Conservation (phyloP, 1,284 basidiomycete species). For the Moesziomyces sp. region DNA sequence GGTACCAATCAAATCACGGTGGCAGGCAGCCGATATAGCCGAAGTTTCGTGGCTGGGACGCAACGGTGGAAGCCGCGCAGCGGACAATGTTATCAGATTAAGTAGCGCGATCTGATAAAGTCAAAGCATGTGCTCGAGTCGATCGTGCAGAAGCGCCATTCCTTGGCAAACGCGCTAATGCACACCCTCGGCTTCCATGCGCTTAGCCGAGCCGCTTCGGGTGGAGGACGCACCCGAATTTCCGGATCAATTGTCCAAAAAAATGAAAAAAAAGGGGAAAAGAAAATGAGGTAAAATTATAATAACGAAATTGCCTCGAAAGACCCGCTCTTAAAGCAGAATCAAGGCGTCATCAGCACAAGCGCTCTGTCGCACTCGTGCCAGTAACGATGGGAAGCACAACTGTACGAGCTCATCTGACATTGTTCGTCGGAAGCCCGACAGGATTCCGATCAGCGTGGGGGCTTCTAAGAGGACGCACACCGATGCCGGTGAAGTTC, state of each 20-base stretch:
- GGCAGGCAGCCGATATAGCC: neutral
- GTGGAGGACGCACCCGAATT: neutral
- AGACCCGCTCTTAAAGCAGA: no score
- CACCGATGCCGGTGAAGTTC: neutral
- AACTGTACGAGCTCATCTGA: neutral
- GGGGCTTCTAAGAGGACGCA: neutral
- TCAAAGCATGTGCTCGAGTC: neutral
- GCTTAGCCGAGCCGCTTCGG: neutral
- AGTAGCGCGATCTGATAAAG: neutral
- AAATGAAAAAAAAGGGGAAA: neutral
- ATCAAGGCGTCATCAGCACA: no score
- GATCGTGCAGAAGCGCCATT: neutral
- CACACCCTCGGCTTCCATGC: neutral
- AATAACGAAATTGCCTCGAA: neutral
- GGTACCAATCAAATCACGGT: neutral
- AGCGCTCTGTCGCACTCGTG: neutral
- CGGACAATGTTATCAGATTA: neutral
- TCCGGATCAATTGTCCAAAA: neutral
- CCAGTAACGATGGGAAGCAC: neutral
- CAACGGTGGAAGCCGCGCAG: neutral
- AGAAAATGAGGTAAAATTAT: neutral
- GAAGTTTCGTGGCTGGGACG: neutral
- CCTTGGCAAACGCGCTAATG: neutral
- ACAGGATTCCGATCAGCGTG: neutral
- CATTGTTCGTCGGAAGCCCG: neutral